Evolutionary conservation across 345 rosid genomes (phyloP), one percentile per base, ranked within the genome.

Genomic region (Salix arbutifolia): DNA sequence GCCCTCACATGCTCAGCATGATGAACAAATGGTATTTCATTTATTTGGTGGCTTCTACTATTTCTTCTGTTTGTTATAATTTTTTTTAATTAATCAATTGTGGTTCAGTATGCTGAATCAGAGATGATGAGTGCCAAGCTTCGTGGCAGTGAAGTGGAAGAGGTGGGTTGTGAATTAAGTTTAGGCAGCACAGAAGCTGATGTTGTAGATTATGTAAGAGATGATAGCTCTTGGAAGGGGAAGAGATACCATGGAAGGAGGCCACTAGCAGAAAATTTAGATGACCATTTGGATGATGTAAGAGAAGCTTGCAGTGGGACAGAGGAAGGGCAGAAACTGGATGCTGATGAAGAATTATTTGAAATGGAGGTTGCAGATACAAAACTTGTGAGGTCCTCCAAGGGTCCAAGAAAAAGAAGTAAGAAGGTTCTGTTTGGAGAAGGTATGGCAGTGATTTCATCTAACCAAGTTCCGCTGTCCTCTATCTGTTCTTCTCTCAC

Each of bases 271-370:
- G 91, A 87, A 76, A 78, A 73, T 35, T 81, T 79, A 76, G 85
- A 79, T 74, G 81, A 83, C 80, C 75, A 78, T 74, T 91, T 89
- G 70, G 97, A 91, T 84, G 96, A 88, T 72, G 86, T 86, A 64
- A 90, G 87, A 67, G 98, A 87, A 86, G 95, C 95, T 46, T 88
- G 94, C 82, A 96, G 97, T 61, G 97, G 94, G 73, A 91, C 96
- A 69, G 91, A 92, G 61, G 90, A 90, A 88, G 96, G 93, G 77
- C 76, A 85, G 78, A 82, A 86, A 44, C 58, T 87, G 78, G 77
- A 82, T 56, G 75, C 71, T 75, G 61, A n/a, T 65, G 83, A 82
- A 79, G 94, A 87, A 69, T 84, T 84, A 73, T 72, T 87, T 69
- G 88, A 85, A 78, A 67, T 76, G 69, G 89, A 85, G 68, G 48